These are phyloP conservation scores for Blastobotrys elegans DNA, from an alignment of 1,139 yeast genomes.

Conservation along the genomic window DNA sequence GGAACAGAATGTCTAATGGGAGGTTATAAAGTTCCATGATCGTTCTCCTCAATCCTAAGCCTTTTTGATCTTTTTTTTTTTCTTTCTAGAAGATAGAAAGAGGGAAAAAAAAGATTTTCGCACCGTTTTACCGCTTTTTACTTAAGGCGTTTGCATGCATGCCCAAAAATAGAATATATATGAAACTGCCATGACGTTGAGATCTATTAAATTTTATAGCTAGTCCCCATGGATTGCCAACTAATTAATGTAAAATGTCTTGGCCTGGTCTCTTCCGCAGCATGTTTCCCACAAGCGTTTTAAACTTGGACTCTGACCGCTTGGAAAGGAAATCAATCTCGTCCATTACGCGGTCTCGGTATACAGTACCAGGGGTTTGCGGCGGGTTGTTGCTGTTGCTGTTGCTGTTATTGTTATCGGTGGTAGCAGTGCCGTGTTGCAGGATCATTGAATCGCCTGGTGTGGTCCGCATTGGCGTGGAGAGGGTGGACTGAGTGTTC, in stretches of 20 bases:
- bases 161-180: too few species aligned
- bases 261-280: slow-evolving; percentile 14
- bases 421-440: background rate
- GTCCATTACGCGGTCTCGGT: slow-evolving; percentile 16
- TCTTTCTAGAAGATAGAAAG: background rate
- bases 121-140: too few species aligned
- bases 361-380: slow-evolving; percentile 4
- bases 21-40: slow-evolving; percentile 1
- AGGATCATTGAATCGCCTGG: slow-evolving; percentile 2
- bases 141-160: too few species aligned
- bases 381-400: too few species aligned
- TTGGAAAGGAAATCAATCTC: slow-evolving; percentile 18
- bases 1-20: slow-evolving; percentile 8
- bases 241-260: slow-evolving; percentile 13
- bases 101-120: too few species aligned
- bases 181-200: too few species aligned
- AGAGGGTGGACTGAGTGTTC: background rate
- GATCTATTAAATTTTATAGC: too few species aligned
- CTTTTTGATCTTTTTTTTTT: background rate
- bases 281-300: slow-evolving; percentile 15
- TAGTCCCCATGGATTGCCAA: too few species aligned
- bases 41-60: background rate
- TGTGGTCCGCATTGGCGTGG: slow-evolving; percentile 4
- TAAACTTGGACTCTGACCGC: slow-evolving; percentile 17
- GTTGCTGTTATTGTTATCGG: background rate